Percentiles rank a stretch among this genome's conserved stretches.
Evolutionary conservation across 495 filamentous ascomycete genomes (phyloP).

Genomic region (Platismatia glauca): DNA sequence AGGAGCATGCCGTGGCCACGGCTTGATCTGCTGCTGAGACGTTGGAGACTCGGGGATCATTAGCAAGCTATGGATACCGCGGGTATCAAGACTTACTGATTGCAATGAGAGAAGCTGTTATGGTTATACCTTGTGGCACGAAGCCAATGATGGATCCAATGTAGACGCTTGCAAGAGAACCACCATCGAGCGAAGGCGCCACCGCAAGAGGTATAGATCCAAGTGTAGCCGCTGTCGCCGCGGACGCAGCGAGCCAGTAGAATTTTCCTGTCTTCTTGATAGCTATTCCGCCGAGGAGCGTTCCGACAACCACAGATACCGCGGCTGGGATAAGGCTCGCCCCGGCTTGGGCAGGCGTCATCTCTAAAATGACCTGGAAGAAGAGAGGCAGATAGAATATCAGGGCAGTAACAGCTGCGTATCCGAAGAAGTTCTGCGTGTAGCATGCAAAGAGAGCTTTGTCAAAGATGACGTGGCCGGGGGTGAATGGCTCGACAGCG

Average conservation of each 20-base stretch:
- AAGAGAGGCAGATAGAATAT: slow-evolving; percentile 14
- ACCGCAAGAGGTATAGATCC: slow-evolving; percentile 10
- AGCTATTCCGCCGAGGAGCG: slow-evolving; percentile 11
- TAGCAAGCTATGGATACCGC: background rate
- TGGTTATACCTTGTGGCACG: slow-evolving; percentile 13
- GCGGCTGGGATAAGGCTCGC: slow-evolving; percentile 10
- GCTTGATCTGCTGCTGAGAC: slow-evolving; percentile 17
- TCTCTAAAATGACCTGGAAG: slow-evolving; percentile 12
- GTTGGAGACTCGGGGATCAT: slow-evolving; percentile 11
- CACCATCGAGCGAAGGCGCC: slow-evolving; percentile 25
- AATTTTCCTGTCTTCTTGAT: slow-evolving; percentile 16
- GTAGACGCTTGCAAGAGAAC: slow-evolving; percentile 12
- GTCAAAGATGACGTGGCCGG: slow-evolving; percentile 19
- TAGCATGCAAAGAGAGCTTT: slow-evolving; percentile 18
- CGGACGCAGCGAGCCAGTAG: slow-evolving; percentile 12
- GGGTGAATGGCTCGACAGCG: slow-evolving; percentile 17
- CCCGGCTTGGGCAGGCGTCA: slow-evolving; percentile 15
- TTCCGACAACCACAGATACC: slow-evolving; percentile 10
- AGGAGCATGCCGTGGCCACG: slow-evolving; percentile 17
- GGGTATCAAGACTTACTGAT: slow-evolving; percentile 8
- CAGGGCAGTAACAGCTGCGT: slow-evolving; percentile 10
- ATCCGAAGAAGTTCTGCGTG: slow-evolving; percentile 13
- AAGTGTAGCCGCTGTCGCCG: background rate
- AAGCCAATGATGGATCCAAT: slow-evolving; percentile 12
- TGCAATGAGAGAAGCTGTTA: slow-evolving; percentile 17